Evolutionary conservation across 2,329 filamentous ascomycete genomes (phyloP).

Genomic region (Didymella sp.): DNA sequence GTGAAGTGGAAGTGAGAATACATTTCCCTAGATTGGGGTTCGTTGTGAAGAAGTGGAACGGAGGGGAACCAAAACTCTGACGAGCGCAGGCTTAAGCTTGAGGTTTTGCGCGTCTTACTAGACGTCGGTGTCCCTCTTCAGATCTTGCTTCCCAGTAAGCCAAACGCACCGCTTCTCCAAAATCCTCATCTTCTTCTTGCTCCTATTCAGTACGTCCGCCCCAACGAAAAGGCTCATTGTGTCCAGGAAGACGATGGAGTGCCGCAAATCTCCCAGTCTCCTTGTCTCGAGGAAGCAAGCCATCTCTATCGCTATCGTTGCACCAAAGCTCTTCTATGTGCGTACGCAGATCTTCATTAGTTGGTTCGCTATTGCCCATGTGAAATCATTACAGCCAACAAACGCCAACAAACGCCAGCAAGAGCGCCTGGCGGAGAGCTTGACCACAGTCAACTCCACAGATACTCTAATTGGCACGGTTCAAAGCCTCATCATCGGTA

Average conservation of each 20-base stretch:
- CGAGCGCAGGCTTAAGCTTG: not conserved
- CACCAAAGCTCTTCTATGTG: no score
- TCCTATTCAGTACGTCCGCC: no score
- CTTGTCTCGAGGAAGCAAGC: no score
- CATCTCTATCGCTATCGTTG: not conserved
- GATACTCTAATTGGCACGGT: not conserved
- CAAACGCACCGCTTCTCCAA: not conserved
- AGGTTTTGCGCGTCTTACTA: not conserved
- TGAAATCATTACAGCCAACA: not conserved
- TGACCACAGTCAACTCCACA: not conserved
- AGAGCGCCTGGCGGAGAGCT: not conserved
- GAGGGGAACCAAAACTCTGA: constrained; percentile 13
- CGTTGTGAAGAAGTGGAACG: constrained; percentile 35
- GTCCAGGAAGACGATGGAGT: no score
- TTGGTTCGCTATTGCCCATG: no score
- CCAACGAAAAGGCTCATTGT: no score
- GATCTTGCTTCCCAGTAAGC: not conserved
- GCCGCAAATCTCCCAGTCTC: no score
- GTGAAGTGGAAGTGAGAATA: constrained; percentile 45
- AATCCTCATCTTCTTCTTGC: no score
- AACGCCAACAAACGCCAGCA: not conserved
- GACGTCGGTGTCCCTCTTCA: not conserved
- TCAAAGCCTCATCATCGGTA: no score
- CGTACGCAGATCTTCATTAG: no score
- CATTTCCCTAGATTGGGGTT: constrained; percentile 54